Evolutionary conservation across 2,329 filamentous ascomycete genomes (phyloP).

Genomic region (Trichoderma afroharzianum): DNA sequence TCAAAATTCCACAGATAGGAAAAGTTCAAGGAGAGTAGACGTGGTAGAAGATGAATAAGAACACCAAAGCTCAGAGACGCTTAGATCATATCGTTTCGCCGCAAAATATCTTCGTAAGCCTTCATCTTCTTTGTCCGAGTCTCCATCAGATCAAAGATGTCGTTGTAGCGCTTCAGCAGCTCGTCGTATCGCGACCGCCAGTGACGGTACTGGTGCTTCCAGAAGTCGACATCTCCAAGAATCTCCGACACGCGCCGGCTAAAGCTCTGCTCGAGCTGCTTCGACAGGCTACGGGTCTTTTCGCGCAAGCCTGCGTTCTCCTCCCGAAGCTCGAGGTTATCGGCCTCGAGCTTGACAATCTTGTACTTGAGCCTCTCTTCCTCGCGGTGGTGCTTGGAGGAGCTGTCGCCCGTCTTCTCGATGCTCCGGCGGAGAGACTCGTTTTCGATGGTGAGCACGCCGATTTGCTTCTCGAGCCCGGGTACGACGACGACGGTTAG

Average conservation of each 20-base stretch:
- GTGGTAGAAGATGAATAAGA: neutral
- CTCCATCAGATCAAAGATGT: conserved; percentile 29
- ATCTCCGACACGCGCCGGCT: conserved; percentile 33
- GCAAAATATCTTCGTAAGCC: conserved; percentile 34
- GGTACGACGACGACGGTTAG: conserved; percentile 33
- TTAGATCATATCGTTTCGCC: conserved; percentile 30
- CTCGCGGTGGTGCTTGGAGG: conserved; percentile 31
- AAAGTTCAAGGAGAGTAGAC: neutral
- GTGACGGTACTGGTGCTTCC: conserved; percentile 32
- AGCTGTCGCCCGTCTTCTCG: conserved; percentile 31
- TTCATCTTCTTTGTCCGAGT: conserved; percentile 32
- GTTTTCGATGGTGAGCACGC: conserved; percentile 37
- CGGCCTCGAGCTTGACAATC: conserved; percentile 32
- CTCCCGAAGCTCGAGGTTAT: conserved; percentile 34
- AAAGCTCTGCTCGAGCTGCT: conserved; percentile 31
- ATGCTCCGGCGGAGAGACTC: conserved; percentile 36
- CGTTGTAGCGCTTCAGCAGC: conserved; percentile 27
- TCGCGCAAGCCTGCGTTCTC: conserved; percentile 36
- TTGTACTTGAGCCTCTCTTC: conserved; percentile 33
- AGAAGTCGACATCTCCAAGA: conserved; percentile 32
- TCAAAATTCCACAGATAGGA: neutral
- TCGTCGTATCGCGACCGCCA: conserved; percentile 32
- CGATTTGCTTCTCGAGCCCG: conserved; percentile 37
- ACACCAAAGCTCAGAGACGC: neutral
- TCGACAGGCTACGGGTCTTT: conserved; percentile 34